phyloP scores from a whole-genome alignment of 2,329 filamentous ascomycete species.

The Penicillium sp. region DNA sequence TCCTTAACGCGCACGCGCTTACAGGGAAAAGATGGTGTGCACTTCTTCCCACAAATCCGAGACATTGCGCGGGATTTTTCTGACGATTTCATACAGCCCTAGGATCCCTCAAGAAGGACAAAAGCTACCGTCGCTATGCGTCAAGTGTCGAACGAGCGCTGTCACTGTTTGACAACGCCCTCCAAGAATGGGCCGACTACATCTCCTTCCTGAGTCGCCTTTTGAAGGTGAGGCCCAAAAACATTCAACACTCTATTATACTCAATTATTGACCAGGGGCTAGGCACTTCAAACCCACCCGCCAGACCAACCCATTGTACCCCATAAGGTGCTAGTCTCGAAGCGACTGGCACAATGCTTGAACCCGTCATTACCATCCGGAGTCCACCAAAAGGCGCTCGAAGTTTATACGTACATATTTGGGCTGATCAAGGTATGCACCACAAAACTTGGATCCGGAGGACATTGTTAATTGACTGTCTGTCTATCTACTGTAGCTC shows the following conservation, averaged over 20 bases:
- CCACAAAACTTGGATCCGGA: background rate
- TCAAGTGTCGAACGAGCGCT: constrained; percentile 83
- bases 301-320: constrained; percentile 68
- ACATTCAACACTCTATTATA: background rate
- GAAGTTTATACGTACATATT: constrained; percentile 94
- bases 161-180: constrained; percentile 82
- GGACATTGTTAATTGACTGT: constrained; percentile 12
- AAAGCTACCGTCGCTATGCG: constrained; percentile 82
- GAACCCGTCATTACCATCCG: constrained; percentile 87
- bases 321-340: constrained; percentile 78
- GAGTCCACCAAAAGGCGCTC: constrained; percentile 94
- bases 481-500: constrained; percentile 39
- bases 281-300: constrained; percentile 88
- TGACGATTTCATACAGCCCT: background rate
- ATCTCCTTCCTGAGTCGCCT: constrained; percentile 93
- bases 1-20: constrained; percentile 75
- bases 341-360: constrained; percentile 93
- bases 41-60: background rate
- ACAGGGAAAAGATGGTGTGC: constrained; percentile 73
- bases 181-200: constrained; percentile 99
- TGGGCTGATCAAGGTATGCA: constrained; percentile 70
- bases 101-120: constrained; percentile 56
- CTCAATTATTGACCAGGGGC: background rate
- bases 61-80: background rate
- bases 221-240: constrained; percentile 65